Evolutionary conservation across 2,329 filamentous ascomycete species (phyloP).

Genomic region (Aspergillus vadensis): DNA sequence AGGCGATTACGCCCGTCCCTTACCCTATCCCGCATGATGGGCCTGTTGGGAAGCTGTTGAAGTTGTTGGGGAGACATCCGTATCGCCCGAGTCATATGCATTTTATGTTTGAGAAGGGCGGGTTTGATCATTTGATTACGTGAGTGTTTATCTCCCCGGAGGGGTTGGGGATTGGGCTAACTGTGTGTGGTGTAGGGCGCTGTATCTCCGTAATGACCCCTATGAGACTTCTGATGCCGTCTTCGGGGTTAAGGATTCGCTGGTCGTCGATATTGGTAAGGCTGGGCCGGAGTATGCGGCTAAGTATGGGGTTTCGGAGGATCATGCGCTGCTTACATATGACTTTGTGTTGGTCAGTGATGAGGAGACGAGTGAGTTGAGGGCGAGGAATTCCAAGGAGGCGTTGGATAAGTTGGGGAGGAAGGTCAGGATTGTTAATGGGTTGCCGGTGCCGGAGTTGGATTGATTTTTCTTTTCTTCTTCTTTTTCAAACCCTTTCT

Average conservation of each 20-base stretch:
- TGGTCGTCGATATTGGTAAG: constrained; percentile 66
- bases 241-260: constrained; percentile 80
- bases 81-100: constrained; percentile 80
- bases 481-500: too few relatives aligned
- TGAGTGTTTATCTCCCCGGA: constrained; percentile 49
- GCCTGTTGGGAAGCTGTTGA: constrained; percentile 73
- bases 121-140: constrained; percentile 81
- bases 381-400: constrained; percentile 66
- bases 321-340: constrained; percentile 65
- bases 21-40: constrained; percentile 86
- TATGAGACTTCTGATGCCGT: constrained; percentile 84
- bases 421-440: constrained; percentile 72
- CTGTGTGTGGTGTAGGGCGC: constrained; percentile 54
- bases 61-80: constrained; percentile 68
- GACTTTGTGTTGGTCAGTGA: constrained; percentile 78
- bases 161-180: background rate
- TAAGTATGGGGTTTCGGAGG: constrained; percentile 66
- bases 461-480: constrained; percentile 47
- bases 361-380: constrained; percentile 66
- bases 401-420: constrained; percentile 68
- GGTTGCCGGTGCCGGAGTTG: constrained; percentile 72
- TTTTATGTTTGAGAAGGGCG: constrained; percentile 83
- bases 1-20: constrained; percentile 78
- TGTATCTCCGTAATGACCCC: constrained; percentile 76
- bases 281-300: constrained; percentile 57